These are phyloP conservation scores for Lasiodiplodia gonubiensis DNA, from an alignment of 2,329 filamentous ascomycete genomes.

Conservation along the genomic window DNA sequence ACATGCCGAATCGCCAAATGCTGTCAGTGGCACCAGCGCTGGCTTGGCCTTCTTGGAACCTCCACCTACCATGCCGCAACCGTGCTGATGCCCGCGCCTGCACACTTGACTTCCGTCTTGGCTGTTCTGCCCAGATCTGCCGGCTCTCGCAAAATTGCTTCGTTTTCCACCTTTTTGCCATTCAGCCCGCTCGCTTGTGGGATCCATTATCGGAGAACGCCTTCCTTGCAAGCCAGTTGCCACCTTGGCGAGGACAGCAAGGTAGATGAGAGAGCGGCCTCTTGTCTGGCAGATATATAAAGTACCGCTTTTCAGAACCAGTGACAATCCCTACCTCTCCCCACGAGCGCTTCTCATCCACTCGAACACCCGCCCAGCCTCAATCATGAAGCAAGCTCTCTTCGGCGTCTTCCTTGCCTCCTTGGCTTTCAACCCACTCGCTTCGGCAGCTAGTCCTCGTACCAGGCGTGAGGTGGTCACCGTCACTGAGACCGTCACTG, in stretches of 20 bases:
- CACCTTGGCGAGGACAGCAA: conserved; percentile 16
- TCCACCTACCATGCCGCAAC: conserved; percentile 21
- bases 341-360: background rate
- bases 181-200: background rate
- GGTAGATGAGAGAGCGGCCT: background rate
- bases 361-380: background rate
- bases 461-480: conserved; percentile 25
- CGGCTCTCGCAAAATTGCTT: background rate
- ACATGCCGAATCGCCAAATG: background rate
- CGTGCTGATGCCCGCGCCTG: background rate
- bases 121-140: background rate
- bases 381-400: conserved; percentile 17
- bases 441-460: background rate
- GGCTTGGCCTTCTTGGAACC: conserved; percentile 22
- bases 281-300: conserved; percentile 3
- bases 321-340: background rate
- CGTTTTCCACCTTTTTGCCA: background rate
- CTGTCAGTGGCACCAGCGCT: background rate
- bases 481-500: conserved; percentile 36
- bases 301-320: background rate
- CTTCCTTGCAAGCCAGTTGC: background rate
- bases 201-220: background rate
- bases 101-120: background rate
- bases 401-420: background rate
- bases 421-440: background rate